These are phyloP conservation scores for Fusarium kyushuense DNA, from an alignment of 2,329 filamentous ascomycete species.

Conservation along the genomic window DNA sequence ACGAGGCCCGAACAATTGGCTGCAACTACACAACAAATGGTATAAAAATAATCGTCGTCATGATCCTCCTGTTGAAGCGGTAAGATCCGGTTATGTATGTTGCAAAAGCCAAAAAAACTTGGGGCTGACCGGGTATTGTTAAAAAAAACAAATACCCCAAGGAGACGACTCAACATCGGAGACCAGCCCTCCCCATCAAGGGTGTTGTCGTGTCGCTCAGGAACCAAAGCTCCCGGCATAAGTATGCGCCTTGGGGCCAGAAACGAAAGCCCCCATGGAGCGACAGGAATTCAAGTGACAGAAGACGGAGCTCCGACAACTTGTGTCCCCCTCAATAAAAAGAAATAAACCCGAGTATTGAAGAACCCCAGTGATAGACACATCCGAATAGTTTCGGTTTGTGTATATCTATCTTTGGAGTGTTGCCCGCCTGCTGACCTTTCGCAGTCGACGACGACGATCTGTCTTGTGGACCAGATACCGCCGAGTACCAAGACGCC, in stretches of 20 bases:
- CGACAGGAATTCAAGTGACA: slow-evolving; percentile 34
- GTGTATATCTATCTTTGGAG: slow-evolving; percentile 10
- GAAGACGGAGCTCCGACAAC: slow-evolving; percentile 20
- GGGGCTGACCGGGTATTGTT: slow-evolving; percentile 46
- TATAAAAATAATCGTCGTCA: slow-evolving; percentile 35
- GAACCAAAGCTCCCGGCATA: slow-evolving; percentile 37
- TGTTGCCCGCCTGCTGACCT: slow-evolving; percentile 23
- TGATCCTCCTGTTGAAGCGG: slow-evolving; percentile 49
- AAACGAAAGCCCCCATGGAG: slow-evolving; percentile 41
- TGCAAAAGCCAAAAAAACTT: slow-evolving; percentile 47
- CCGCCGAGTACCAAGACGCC: slow-evolving; percentile 43
- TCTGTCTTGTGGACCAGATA: slow-evolving; percentile 29
- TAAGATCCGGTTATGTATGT: slow-evolving; percentile 39
- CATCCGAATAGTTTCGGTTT: slow-evolving; percentile 15
- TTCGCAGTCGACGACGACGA: slow-evolving; percentile 31
- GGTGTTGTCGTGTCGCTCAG: slow-evolving; percentile 44
- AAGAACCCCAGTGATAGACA: slow-evolving; percentile 7
- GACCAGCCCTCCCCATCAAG: slow-evolving; percentile 47
- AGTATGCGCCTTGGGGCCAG: slow-evolving; percentile 36
- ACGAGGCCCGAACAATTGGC: slow-evolving; percentile 25
- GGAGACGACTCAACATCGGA: slow-evolving; percentile 46
- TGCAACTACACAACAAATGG: slow-evolving; percentile 32
- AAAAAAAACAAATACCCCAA: slow-evolving; percentile 46
- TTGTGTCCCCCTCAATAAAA: slow-evolving; percentile 36
- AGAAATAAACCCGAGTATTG: slow-evolving; percentile 32